A percentile compares a stretch with the other conserved stretches of the same genome.
Conservation (phyloP, 768 basidiomycete genomes). For the Mycena kentingensis region DNA sequence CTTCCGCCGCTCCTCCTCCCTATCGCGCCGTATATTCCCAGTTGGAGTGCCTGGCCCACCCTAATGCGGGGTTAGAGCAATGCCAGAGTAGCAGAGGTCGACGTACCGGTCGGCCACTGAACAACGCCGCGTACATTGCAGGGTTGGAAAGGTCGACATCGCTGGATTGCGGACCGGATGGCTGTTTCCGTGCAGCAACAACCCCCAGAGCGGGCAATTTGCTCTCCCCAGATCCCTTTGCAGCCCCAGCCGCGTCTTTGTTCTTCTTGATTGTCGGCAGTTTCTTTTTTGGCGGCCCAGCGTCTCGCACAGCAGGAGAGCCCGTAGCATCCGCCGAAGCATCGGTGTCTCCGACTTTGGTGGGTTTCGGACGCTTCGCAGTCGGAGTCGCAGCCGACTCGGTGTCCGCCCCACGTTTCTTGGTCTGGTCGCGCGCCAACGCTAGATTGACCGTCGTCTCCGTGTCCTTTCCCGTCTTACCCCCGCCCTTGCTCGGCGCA, state of each 20-base stretch:
- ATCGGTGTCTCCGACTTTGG: conserved; percentile 39
- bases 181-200: conserved; percentile 37
- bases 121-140: conserved; percentile 64
- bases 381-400: conserved; percentile 27
- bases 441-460: conserved; percentile 40
- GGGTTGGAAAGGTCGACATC: conserved; percentile 68
- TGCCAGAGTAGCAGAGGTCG: not conserved
- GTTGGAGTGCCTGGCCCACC: conserved; percentile 48
- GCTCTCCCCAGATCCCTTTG: conserved; percentile 30
- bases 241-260: conserved; percentile 36
- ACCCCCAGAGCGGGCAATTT: conserved; percentile 27
- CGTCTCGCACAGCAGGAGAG: conserved; percentile 29
- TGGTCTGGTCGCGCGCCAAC: conserved; percentile 46
- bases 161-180: conserved; percentile 46
- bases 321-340: conserved; percentile 34
- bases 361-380: conserved; percentile 33
- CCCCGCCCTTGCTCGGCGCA: conserved; percentile 32
- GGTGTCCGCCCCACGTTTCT: conserved; percentile 18
- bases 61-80: conserved; percentile 24
- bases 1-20: conserved; percentile 68
- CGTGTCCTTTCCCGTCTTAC: conserved; percentile 33
- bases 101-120: conserved; percentile 54
- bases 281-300: conserved; percentile 61
- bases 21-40: conserved; percentile 47
- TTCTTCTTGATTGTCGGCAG: conserved; percentile 71